Conservation (phyloP, 169 alveolate genomes). For the Cryptosporidium tyzzeri region DNA sequence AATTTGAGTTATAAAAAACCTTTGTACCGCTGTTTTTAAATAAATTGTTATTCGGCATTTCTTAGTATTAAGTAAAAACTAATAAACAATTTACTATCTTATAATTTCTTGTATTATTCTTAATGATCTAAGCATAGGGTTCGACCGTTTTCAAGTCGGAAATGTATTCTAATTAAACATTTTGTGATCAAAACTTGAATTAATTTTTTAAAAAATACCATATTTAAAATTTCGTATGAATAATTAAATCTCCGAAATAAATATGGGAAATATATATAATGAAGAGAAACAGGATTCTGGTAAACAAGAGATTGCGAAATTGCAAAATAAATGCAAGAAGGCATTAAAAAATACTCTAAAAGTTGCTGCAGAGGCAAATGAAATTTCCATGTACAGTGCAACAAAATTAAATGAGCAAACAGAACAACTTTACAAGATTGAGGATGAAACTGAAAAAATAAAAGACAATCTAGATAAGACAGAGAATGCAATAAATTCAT, state of each 20-base stretch:
- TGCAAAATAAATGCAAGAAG: conserved; percentile 41
- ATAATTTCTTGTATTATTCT: not conserved
- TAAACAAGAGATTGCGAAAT: conserved; percentile 2
- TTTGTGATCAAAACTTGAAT: not conserved
- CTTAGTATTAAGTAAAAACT: not conserved
- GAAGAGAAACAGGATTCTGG: not conserved
- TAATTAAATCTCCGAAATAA: conserved; percentile 35
- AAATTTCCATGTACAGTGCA: conserved; percentile 60
- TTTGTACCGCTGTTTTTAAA: not conserved
- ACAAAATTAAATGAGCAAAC: conserved; percentile 68
- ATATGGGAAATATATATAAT: not conserved
- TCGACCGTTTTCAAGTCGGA: not conserved
- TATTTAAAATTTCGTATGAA: conserved; percentile 7
- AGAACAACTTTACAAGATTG: conserved; percentile 40
- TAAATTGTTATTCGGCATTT: too few relatives aligned
- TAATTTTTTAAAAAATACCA: not conserved
- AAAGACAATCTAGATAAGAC: conserved; percentile 59
- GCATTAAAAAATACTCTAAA: conserved; percentile 38
- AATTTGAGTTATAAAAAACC: not conserved
- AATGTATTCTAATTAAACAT: not conserved
- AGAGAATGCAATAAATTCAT: conserved; percentile 31
- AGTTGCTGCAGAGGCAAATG: conserved; percentile 72
- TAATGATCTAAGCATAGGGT: not conserved
- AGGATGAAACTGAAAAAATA: conserved; percentile 65
- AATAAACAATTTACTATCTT: too few relatives aligned